Percentiles rank a stretch among this genome's conserved stretches.
Evolutionary conservation across 148 eudicot genomes (phyloP).

Genomic region (Fagopyrum tataricum): DNA sequence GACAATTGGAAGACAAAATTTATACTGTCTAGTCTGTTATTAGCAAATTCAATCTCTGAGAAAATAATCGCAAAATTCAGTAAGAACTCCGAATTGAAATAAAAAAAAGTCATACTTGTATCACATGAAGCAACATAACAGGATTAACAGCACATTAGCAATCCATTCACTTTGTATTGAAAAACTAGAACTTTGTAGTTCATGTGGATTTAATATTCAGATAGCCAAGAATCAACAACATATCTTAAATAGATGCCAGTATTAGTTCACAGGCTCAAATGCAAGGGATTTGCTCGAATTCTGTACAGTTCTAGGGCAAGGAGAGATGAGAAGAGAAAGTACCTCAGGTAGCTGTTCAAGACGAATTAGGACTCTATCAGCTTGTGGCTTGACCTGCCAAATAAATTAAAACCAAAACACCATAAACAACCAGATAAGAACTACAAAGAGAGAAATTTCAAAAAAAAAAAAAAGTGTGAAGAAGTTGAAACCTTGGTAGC

Average conservation of each 20-base stretch:
- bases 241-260: not conserved
- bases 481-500: conserved; percentile 55
- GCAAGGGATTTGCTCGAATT: not conserved
- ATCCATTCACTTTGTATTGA: not conserved
- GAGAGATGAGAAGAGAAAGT: conserved; percentile 8
- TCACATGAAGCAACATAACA: not conserved
- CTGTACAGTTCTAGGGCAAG: not conserved
- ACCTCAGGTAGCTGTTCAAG: conserved; percentile 82
- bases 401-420: not conserved
- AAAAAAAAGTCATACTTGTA: not conserved
- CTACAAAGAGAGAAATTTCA: not conserved
- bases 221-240: conserved; percentile 2
- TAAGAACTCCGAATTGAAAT: not conserved
- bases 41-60: not conserved
- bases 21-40: not conserved
- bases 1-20: not conserved
- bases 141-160: not conserved
- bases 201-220: not conserved
- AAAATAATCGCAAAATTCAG: not conserved
- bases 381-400: conserved; percentile 77
- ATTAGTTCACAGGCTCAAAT: not conserved
- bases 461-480: not conserved
- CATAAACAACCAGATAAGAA: not conserved
- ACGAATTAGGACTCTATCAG: conserved; percentile 79
- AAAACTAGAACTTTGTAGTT: too few species aligned